Conservation (phyloP, 805 yeast genomes). For the Candida hungchunana region DNA sequence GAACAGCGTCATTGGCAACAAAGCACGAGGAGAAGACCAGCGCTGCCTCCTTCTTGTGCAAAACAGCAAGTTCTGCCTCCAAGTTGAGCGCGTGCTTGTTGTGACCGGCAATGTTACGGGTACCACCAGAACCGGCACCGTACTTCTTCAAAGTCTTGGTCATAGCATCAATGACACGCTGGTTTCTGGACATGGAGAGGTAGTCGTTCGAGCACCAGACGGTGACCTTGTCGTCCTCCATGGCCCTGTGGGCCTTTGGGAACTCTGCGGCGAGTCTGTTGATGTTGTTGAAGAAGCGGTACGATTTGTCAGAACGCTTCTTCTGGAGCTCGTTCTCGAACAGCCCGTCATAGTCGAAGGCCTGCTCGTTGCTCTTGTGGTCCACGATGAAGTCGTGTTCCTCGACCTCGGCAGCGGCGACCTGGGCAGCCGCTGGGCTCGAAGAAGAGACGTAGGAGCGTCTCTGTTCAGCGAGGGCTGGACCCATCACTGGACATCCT, state of each 20-base stretch:
- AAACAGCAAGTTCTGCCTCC: constrained; percentile 82
- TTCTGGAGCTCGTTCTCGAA: constrained; percentile 61
- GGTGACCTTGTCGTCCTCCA: constrained; percentile 78
- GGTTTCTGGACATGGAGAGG: constrained; percentile 88
- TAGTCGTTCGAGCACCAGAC: constrained; percentile 99
- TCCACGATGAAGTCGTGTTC: constrained; percentile 25
- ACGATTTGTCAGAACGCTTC: constrained; percentile 86
- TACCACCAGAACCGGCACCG: constrained; percentile 99
- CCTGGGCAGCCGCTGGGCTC: constrained; percentile 30
- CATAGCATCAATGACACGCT: constrained; percentile 70
- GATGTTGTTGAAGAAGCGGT: constrained; percentile 94
- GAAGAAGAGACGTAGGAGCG: constrained; percentile 31
- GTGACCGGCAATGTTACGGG: constrained; percentile 98
- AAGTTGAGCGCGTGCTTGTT: constrained; percentile 82
- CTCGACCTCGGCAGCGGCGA: constrained; percentile 27
- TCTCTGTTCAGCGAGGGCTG: constrained; percentile 50
- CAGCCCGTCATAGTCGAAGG: constrained; percentile 70
- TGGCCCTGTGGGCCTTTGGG: constrained; percentile 84
- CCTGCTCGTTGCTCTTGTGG: constrained; percentile 41
- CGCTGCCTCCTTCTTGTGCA: constrained; percentile 94
- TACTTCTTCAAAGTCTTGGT: constrained; percentile 75
- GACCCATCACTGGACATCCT: constrained; percentile 88
- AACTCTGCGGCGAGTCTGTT: constrained; percentile 92
- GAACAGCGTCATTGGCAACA: constrained; percentile 94
- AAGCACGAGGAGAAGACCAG: constrained; percentile 93